phyloP scores from a whole-genome alignment of 371 early-diverging fungal genomes.

The Circinella umbellata region DNA sequence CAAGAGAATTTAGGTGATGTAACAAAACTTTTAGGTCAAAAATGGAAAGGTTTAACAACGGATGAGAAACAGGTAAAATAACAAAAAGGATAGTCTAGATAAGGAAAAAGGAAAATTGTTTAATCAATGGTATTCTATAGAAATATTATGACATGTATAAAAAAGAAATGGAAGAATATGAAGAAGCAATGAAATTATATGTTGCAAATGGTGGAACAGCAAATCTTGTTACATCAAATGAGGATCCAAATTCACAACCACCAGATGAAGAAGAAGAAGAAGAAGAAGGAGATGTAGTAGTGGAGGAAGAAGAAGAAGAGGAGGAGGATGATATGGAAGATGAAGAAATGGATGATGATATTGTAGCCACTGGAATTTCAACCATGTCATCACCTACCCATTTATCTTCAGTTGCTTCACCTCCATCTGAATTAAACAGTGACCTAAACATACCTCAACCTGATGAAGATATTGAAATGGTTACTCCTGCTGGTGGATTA shows the following conservation, averaged over 20 bases:
- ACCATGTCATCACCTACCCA: slow-evolving; percentile 9
- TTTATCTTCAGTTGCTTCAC: background rate
- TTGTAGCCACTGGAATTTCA: slow-evolving; percentile 1
- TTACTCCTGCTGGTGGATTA: background rate
- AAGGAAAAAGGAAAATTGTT: background rate
- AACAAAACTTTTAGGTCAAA: slow-evolving; percentile 52
- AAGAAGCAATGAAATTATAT: slow-evolving; percentile 57
- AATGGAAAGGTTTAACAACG: slow-evolving; percentile 54
- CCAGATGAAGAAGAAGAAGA: slow-evolving; percentile 10
- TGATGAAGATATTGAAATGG: background rate
- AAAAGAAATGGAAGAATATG: slow-evolving; percentile 54
- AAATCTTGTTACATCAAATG: background rate
- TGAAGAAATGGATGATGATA: slow-evolving; percentile 11
- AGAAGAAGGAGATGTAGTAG: background rate
- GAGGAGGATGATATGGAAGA: slow-evolving; percentile 11
- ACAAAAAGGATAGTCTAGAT: background rate
- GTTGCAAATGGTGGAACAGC: slow-evolving; percentile 9
- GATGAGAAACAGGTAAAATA: slow-evolving; percentile 60
- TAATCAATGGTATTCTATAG: slow-evolving; percentile 22
- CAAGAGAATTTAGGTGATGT: slow-evolving; percentile 56
- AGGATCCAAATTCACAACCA: background rate
- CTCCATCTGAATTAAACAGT: slow-evolving; percentile 12
- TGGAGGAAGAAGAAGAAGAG: background rate
- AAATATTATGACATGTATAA: slow-evolving; percentile 56
- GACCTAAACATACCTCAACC: background rate